phyloP scores from a whole-genome alignment of 2,329 filamentous ascomycete species.

The Nemania diffusa region DNA sequence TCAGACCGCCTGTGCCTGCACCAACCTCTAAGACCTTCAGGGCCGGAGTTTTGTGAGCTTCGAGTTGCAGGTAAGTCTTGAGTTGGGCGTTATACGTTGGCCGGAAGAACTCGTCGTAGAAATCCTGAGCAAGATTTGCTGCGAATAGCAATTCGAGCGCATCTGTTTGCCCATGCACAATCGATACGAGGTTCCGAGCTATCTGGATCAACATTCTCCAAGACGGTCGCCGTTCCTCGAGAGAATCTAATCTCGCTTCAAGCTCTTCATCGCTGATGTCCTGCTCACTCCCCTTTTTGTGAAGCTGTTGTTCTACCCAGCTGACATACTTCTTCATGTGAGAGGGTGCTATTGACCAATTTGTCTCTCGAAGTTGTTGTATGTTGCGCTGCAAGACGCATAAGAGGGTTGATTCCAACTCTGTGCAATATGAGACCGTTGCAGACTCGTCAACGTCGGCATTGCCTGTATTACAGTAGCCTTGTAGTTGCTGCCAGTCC shows the following conservation, averaged over 20 bases:
- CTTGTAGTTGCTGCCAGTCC: not conserved
- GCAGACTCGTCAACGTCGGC: not conserved
- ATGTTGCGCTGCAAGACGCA: not conserved
- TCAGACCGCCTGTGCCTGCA: conserved; percentile 51
- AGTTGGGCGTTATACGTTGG: not conserved
- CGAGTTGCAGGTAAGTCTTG: not conserved
- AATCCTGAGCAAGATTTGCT: not conserved
- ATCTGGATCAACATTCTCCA: not conserved
- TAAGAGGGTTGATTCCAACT: not conserved
- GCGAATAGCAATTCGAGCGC: not conserved
- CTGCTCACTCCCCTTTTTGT: not conserved
- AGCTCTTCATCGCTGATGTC: not conserved
- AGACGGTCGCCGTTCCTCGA: not conserved
- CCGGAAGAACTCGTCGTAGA: not conserved
- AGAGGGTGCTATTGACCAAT: not conserved
- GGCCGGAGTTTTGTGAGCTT: conserved; percentile 47
- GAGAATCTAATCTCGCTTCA: not conserved
- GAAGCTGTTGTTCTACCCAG: not conserved
- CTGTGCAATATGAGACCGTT: too few relatives aligned
- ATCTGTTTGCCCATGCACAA: not conserved
- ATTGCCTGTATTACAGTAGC: not conserved
- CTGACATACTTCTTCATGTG: not conserved
- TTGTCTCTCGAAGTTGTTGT: not conserved
- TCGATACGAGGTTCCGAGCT: not conserved
- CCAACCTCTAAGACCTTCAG: conserved; percentile 55